Evolutionary conservation across 1,139 yeast genomes (phyloP).

Genomic region (Schwanniomyces etchellsii): DNA sequence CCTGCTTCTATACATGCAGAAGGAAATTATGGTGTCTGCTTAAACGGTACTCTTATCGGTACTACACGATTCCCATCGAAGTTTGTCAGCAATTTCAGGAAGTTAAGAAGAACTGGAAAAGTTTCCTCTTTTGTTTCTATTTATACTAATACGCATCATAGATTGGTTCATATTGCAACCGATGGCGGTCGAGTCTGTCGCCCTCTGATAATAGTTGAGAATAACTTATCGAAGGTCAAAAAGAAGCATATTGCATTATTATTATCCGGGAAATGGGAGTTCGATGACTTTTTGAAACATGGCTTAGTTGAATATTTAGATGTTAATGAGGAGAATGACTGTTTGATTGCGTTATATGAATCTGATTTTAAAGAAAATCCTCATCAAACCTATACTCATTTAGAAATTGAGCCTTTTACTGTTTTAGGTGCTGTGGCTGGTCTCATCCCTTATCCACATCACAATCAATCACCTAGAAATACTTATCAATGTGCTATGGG

Average conservation of each 20-base stretch:
- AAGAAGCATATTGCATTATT: conserved; percentile 63
- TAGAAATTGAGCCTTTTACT: conserved; percentile 96
- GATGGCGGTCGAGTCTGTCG: conserved; percentile 99
- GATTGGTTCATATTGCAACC: conserved; percentile 94
- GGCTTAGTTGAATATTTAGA: conserved; percentile 95
- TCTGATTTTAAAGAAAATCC: conserved; percentile 25
- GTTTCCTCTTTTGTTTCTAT: conserved; percentile 88
- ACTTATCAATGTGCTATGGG: conserved; percentile 99
- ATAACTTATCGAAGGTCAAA: conserved; percentile 64
- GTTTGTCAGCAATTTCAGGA: conserved; percentile 75
- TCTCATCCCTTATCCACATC: conserved; percentile 98
- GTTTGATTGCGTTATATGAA: conserved; percentile 88
- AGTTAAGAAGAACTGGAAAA: conserved; percentile 76
- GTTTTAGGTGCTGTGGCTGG: conserved; percentile 98
- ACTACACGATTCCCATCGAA: conserved; percentile 79
- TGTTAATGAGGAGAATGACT: conserved; percentile 96
- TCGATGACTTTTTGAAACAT: conserved; percentile 79
- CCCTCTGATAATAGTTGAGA: conserved; percentile 82
- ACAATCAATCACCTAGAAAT: conserved; percentile 97
- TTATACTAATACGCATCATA: conserved; percentile 83
- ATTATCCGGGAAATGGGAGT: conserved; percentile 65
- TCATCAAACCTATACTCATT: conserved; percentile 60
- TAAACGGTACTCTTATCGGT: conserved; percentile 93
- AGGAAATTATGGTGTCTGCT: conserved; percentile 77
- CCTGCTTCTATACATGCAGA: conserved; percentile 75